Conservation (phyloP, 2,329 filamentous ascomycete species). For the Penicillium palitans region DNA sequence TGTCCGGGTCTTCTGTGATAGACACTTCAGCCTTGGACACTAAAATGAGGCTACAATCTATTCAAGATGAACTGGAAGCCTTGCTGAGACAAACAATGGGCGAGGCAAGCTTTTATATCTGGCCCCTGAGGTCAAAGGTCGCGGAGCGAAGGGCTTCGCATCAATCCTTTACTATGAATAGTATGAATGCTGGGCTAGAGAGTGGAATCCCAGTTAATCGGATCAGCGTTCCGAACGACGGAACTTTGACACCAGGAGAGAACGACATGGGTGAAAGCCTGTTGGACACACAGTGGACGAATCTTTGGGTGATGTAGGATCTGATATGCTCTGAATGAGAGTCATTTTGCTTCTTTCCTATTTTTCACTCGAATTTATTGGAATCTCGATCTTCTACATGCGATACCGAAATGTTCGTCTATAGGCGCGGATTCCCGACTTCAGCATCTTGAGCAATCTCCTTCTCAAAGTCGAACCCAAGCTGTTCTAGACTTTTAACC, state of each 20-base stretch:
- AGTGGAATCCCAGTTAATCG: neutral
- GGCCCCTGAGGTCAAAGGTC: neutral
- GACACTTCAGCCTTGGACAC: neutral
- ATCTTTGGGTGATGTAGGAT: neutral
- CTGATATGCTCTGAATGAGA: neutral
- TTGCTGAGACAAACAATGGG: neutral
- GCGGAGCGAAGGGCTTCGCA: neutral
- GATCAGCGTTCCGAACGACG: neutral
- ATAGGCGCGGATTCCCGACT: neutral
- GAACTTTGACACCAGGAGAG: neutral
- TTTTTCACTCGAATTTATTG: neutral
- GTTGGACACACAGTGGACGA: neutral
- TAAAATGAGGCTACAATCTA: neutral
- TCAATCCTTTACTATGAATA: neutral
- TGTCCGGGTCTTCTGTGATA: neutral
- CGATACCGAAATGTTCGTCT: neutral
- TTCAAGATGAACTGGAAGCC: neutral
- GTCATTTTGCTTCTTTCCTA: neutral
- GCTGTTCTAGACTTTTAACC: constrained; percentile 38
- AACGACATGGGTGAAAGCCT: neutral
- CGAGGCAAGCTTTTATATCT: neutral
- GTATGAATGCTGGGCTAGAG: neutral
- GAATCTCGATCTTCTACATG: neutral
- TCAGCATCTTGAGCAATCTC: constrained; percentile 10
- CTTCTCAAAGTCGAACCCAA: constrained; percentile 43